phyloP scores from a whole-genome alignment of 768 basidiomycete genomes.

The Psilocybe cubensis region DNA sequence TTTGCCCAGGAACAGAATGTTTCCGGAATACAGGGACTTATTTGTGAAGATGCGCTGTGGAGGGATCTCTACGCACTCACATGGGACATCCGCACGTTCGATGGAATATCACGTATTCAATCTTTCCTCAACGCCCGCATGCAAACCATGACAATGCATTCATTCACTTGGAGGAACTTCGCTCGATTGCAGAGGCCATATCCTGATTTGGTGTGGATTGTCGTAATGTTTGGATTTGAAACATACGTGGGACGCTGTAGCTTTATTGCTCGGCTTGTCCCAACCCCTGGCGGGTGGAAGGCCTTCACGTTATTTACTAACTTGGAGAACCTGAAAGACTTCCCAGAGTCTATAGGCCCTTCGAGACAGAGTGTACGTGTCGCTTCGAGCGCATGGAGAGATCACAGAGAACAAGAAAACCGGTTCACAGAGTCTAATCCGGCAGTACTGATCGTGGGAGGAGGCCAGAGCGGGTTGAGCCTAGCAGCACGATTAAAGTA shows the following conservation, averaged over 20 bases:
- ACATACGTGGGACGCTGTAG: constrained; percentile 51
- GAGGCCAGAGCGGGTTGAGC: constrained; percentile 69
- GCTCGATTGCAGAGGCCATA: constrained; percentile 41
- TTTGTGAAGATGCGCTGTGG: constrained; percentile 41
- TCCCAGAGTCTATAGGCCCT: constrained; percentile 52
- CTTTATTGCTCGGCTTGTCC: constrained; percentile 60
- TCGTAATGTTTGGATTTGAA: constrained; percentile 59
- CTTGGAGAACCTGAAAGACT: constrained; percentile 56
- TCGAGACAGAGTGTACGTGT: constrained; percentile 44
- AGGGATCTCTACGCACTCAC: constrained; percentile 56
- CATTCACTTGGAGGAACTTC: constrained; percentile 23
- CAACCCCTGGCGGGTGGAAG: constrained; percentile 52
- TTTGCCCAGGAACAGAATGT: constrained; percentile 12
- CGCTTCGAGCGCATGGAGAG: constrained; percentile 57
- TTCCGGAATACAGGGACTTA: constrained; percentile 20
- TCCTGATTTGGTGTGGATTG: constrained; percentile 61
- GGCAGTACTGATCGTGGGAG: constrained; percentile 64
- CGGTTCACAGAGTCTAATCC: constrained; percentile 57
- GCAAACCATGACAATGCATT: neutral
- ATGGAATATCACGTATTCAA: constrained; percentile 36
- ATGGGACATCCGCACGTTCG: constrained; percentile 56
- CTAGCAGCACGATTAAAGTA: constrained; percentile 68
- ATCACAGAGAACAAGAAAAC: constrained; percentile 40
- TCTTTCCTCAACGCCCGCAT: constrained; percentile 44
- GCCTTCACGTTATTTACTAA: constrained; percentile 63